A percentile compares a stretch with the other conserved stretches of the same genome.
phyloP scores from a whole-genome alignment of 441 rosid genomes.

The Pelargonium myrrhifolium region DNA sequence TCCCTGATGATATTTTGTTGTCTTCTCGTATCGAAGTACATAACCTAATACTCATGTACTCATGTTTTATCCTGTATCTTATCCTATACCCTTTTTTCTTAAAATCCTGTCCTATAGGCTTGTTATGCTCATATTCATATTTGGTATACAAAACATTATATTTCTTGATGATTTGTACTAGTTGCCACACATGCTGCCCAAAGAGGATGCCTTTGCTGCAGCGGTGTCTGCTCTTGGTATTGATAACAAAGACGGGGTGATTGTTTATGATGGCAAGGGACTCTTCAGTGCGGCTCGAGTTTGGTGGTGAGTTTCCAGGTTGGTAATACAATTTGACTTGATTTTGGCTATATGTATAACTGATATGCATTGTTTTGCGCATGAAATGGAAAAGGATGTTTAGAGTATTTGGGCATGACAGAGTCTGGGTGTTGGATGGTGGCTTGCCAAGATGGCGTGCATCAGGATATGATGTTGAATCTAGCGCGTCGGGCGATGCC shows the following conservation, averaged over 20 bases:
- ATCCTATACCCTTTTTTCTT: too few relatives aligned
- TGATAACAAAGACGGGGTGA: slow-evolving; percentile 20
- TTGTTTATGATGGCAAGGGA: slow-evolving; percentile 28
- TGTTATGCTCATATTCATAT: background rate
- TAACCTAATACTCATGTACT: background rate
- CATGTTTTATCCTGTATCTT: background rate
- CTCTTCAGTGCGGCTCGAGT: slow-evolving; percentile 28
- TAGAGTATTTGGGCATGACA: slow-evolving; percentile 14
- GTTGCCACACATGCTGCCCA: slow-evolving; percentile 8
- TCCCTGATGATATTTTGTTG: background rate
- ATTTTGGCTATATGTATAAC: background rate
- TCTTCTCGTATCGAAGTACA: background rate
- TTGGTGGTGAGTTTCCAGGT: slow-evolving; percentile 21
- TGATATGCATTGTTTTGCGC: background rate
- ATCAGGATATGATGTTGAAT: slow-evolving; percentile 24
- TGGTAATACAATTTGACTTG: background rate
- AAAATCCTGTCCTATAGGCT: background rate
- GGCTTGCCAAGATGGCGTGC: slow-evolving; percentile 29
- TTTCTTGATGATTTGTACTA: slow-evolving; percentile 5
- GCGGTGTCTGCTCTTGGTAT: slow-evolving; percentile 7
- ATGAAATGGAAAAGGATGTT: slow-evolving; percentile 20
- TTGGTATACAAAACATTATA: background rate
- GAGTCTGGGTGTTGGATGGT: slow-evolving; percentile 19
- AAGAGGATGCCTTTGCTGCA: slow-evolving; percentile 2
- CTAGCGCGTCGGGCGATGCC: slow-evolving; percentile 27